phyloP scores from a whole-genome alignment of 768 basidiomycete genomes.

The Pleurotus sapidus region DNA sequence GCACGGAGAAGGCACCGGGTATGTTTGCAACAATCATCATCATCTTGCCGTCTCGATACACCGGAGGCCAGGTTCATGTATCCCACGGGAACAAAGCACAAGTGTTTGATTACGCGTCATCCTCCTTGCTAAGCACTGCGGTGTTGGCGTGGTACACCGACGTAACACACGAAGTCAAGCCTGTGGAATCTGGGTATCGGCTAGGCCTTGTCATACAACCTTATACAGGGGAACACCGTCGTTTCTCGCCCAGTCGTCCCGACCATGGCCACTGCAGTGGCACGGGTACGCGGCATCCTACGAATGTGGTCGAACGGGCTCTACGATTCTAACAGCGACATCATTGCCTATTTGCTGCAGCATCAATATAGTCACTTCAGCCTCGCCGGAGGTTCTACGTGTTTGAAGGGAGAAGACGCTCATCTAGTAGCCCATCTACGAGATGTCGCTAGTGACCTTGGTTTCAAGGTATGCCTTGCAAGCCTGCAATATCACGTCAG shows the following conservation, averaged over 20 bases:
- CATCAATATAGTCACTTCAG: conserved; percentile 29
- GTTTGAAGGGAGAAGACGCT: conserved; percentile 19
- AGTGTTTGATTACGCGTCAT: conserved; percentile 31
- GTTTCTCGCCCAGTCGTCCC: conserved; percentile 25
- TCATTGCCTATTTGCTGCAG: conserved; percentile 29
- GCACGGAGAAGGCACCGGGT: conserved; percentile 42
- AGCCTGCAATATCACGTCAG: conserved; percentile 25
- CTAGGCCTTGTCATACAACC: conserved; percentile 50
- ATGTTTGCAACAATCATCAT: conserved; percentile 54
- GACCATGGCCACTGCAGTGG: conserved; percentile 16
- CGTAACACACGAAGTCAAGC: conserved; percentile 47
- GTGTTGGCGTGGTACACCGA: conserved; percentile 53
- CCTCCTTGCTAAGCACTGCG: conserved; percentile 29
- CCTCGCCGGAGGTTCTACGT: conserved; percentile 14
- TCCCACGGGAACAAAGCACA: conserved; percentile 31
- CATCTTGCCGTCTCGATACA: conserved; percentile 42
- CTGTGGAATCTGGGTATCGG: conserved; percentile 45
- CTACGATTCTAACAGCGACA: conserved; percentile 16
- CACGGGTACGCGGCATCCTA: conserved; percentile 27
- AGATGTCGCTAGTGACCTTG: conserved; percentile 27
- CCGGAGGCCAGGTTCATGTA: conserved; percentile 43
- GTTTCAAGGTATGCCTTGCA: conserved; percentile 33
- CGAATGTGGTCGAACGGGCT: conserved; percentile 30
- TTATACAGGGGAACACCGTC: conserved; percentile 37
- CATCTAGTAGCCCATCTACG: conserved; percentile 22